phyloP scores from a whole-genome alignment of 2,329 filamentous ascomycete species.

The Fusarium compactum region DNA sequence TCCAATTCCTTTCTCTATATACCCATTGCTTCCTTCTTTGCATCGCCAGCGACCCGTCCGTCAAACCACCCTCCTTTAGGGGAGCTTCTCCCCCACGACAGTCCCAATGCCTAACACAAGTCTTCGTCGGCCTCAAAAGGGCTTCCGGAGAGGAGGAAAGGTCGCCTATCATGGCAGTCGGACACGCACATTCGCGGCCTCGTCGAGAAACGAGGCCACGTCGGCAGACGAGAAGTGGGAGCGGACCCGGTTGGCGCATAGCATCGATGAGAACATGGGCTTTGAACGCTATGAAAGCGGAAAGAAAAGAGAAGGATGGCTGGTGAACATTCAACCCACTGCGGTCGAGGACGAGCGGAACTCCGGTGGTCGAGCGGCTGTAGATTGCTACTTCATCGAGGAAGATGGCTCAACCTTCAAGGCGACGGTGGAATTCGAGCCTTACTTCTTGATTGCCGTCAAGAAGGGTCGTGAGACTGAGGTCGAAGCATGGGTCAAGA shows the following conservation, averaged over 20 bases:
- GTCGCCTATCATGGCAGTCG: constrained; percentile 76
- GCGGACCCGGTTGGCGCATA: constrained; percentile 82
- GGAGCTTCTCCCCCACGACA: constrained; percentile 20
- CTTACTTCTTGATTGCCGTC: constrained; percentile 93
- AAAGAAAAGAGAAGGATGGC: constrained; percentile 85
- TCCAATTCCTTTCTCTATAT: constrained; percentile 26
- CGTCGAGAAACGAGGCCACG: constrained; percentile 83
- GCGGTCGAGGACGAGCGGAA: constrained; percentile 86
- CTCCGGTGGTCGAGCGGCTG: constrained; percentile 85
- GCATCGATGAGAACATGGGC: constrained; percentile 94
- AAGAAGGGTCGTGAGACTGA: constrained; percentile 90
- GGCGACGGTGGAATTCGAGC: constrained; percentile 94
- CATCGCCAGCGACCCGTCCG: constrained; percentile 28
- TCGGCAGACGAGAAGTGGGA: constrained; percentile 95
- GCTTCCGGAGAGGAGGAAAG: constrained; percentile 77
- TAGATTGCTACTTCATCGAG: constrained; percentile 98
- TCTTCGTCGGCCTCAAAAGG: constrained; percentile 71
- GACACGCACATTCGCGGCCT: constrained; percentile 83
- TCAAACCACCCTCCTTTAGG: constrained; percentile 40
- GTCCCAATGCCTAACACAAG: constrained; percentile 69
- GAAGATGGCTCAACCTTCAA: constrained; percentile 93
- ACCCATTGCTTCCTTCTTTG: constrained; percentile 22
- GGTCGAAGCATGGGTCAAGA: constrained; percentile 94
- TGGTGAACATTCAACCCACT: constrained; percentile 94
- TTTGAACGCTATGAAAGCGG: constrained; percentile 92